Base-by-base conservation (phyloP, 2,329 filamentous ascomycete species). In the Thelonectria blattea region DNA sequence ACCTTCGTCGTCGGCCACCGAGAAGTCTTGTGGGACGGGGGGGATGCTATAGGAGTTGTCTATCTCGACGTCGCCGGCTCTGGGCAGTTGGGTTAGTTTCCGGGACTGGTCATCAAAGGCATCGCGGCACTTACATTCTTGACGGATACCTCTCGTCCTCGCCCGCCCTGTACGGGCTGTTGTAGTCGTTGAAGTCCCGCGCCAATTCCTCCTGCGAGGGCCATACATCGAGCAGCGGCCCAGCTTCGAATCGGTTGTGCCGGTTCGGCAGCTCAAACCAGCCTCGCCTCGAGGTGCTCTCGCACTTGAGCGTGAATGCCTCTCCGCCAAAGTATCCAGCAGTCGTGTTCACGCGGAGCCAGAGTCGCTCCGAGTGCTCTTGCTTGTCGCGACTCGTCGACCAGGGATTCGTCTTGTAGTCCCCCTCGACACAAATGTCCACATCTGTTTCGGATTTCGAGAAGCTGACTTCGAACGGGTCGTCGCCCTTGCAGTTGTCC, bases 221-320 rank as follows among this genome's bases (percentile, higher is more conserved):
- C 52, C 62, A 62, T 1, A 43, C 10, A 11, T 62, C 56, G 8
- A 58, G 41, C 2, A 67, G 22, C 2, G 48, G 53, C 0, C 64
- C 60, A 2, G 43, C 3, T 0, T 3, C 24, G 10, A 43, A 46
- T 3, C 51, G 15, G 10, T 65, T 67, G 17, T 20, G 27, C 14
- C 43, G n/a, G 5, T 46, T 68, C 2, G 52, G 37, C 5, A 68
- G 54, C 18, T 66, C 50, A n/a, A 67, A 62, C 41, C 45, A 68
- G 1, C 58, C 66, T 27, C 60, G 55, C 14, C 51, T 62, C 18
- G 66, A 65, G n/a, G 52, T 37, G 17, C 47, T 60, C 5, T 67
- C 52, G 15, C 55, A 60, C 14, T 30, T 47, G 1, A 62, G 24
- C 10, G 60, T 39, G 1, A 47, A 68, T 9, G 48, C 2, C 9